Evolutionary conservation across 2,329 filamentous ascomycete species (phyloP).

Genomic region (Sporothrix sp.): DNA sequence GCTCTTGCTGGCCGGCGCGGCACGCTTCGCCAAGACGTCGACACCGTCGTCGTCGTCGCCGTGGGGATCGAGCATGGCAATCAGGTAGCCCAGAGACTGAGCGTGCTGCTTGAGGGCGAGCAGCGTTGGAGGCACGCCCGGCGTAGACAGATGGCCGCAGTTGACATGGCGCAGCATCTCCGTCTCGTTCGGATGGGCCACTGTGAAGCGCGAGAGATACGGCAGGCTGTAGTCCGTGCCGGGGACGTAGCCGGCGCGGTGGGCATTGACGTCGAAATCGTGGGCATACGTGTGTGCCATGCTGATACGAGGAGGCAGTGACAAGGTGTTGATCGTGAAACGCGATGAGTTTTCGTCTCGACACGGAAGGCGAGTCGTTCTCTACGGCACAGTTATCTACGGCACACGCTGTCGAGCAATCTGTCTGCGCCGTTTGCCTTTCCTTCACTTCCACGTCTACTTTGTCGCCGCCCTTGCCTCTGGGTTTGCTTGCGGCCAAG

Average conservation of each 20-base stretch:
- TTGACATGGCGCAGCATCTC: constrained; percentile 39
- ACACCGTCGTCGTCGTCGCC: constrained; percentile 10
- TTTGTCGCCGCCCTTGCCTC: neutral
- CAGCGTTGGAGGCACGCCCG: constrained; percentile 42
- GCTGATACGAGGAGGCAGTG: neutral
- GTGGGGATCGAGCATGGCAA: constrained; percentile 35
- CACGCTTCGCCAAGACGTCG: neutral
- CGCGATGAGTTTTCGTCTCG: too few relatives aligned
- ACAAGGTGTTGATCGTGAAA: neutral
- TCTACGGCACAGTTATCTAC: too few relatives aligned
- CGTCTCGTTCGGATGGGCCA: constrained; percentile 24
- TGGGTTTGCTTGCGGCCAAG: neutral
- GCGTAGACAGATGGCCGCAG: constrained; percentile 48
- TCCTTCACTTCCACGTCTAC: neutral
- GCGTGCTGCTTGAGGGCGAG: constrained; percentile 50
- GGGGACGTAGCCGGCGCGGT: constrained; percentile 21
- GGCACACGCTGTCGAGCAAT: too few relatives aligned
- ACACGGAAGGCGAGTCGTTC: too few relatives aligned
- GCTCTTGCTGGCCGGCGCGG: neutral
- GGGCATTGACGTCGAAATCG: constrained; percentile 13
- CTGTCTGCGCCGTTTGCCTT: neutral
- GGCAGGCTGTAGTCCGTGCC: constrained; percentile 33
- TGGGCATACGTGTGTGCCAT: constrained; percentile 18
- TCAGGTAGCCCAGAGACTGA: constrained; percentile 45
- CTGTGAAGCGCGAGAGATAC: constrained; percentile 31